Percentiles rank a stretch among this genome's conserved stretches.
phyloP scores from a whole-genome alignment of 768 basidiomycete genomes.

The Phaeotremella skinneri region DNA sequence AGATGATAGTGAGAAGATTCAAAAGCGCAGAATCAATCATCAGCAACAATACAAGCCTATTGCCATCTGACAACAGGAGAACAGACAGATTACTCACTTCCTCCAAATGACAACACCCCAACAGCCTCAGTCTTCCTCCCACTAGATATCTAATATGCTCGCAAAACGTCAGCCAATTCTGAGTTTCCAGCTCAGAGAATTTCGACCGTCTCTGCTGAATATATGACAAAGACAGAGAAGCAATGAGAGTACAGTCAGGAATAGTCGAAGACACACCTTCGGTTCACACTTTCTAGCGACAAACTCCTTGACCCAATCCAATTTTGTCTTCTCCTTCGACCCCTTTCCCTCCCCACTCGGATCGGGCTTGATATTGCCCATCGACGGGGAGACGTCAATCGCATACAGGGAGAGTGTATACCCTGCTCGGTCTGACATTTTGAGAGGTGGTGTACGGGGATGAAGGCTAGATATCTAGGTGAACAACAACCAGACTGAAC shows the following conservation, averaged over 20 bases:
- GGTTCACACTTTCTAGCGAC: conserved; percentile 88
- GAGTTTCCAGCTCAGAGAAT: background rate
- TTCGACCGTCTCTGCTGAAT: conserved; percentile 10
- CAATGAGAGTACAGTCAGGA: background rate
- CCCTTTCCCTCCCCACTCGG: conserved; percentile 59
- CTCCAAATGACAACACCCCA: conserved; percentile 84
- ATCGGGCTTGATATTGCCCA: conserved; percentile 66
- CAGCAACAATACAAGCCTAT: too few relatives aligned
- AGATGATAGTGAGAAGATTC: too few relatives aligned
- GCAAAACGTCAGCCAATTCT: background rate
- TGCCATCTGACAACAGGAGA: too few relatives aligned
- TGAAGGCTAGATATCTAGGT: background rate
- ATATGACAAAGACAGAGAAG: background rate
- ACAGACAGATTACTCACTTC: conserved; percentile 56
- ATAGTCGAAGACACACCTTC: conserved; percentile 72
- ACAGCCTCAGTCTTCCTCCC: conserved; percentile 91
- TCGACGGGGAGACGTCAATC: conserved; percentile 81
- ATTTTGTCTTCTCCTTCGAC: conserved; percentile 63
- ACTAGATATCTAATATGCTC: conserved; percentile 73
- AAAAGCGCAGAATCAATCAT: too few relatives aligned
- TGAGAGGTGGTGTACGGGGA: background rate
- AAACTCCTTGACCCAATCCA: conserved; percentile 79
- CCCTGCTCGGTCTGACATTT: conserved; percentile 44
- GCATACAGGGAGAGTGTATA: conserved; percentile 60
- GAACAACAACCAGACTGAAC: background rate